Base-by-base conservation (phyloP, 768 basidiomycete species). In the Leccinum fibrillosum region DNA sequence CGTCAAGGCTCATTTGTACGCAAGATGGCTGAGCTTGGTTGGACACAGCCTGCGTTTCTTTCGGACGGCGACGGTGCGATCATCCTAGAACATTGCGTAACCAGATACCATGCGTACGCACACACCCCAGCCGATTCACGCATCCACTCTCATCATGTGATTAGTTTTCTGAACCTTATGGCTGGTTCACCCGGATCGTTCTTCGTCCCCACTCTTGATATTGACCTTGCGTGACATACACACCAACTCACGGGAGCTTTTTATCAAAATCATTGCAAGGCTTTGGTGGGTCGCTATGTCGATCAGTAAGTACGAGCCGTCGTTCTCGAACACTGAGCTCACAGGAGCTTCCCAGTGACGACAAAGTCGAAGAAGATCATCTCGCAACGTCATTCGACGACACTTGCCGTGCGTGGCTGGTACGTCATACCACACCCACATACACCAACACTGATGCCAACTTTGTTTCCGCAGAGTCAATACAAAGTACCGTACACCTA, bases 161-260 rank as follows among this genome's bases (percentile, higher is more conserved):
- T 26, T 2, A 57, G 76, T 6, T 86, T 86, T 67, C 72, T 87
- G 11, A 80, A 80, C 53, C 70, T 86, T 4, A 78, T 85, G 69
- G 67, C 78, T 5, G 74, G 76, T 13, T 76, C 78, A 0, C 76
- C 78, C 0, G 69, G 65, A 1, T 71, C 75, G 0, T 79, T 82
- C 65, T 76, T 79, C 32, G 82, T 84, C 2, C 83, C 85, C 4
- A 87, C 85, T 0, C 71, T 89, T 13, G 86, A 89, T 58, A 86
- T 89, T 49, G 87, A 89, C 61, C 77, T 90, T 39, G 83, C 78
- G 1, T 88, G 87, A 86, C 88, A 90, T 60, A 86, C 86, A 0
- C 86, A 89, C 59, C 86, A 87, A 61, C 75, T 88, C 2, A 72
- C 76, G 62, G 75, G 75, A 0, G 49, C 52, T 1, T 1, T 26